These are phyloP conservation scores for Megacollybia marginata DNA, from an alignment of 768 basidiomycete genomes.

Conservation along the genomic window DNA sequence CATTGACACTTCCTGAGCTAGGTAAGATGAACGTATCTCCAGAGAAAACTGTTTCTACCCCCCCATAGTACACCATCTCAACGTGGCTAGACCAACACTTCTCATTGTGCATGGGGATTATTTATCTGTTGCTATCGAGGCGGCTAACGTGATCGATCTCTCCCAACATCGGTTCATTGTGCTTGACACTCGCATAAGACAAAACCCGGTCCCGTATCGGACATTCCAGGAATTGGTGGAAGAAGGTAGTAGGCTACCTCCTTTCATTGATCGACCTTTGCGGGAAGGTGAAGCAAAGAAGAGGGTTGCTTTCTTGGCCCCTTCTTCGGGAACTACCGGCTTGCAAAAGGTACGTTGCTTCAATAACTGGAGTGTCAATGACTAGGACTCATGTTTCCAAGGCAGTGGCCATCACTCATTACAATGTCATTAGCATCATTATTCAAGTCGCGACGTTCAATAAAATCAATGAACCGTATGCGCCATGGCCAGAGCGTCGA, in stretches of 20 bases:
- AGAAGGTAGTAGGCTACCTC: slow-evolving; percentile 16
- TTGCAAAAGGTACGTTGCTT: slow-evolving; percentile 30
- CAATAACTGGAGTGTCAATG: no score
- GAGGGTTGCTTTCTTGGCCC: slow-evolving; percentile 40
- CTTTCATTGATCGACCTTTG: slow-evolving; percentile 29
- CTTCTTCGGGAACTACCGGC: slow-evolving; percentile 48
- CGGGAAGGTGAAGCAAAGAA: slow-evolving; percentile 33
- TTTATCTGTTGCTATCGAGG: slow-evolving; percentile 20
- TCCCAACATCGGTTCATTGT: slow-evolving; percentile 21
- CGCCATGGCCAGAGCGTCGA: slow-evolving; percentile 27
- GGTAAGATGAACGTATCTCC: slow-evolving; percentile 1
- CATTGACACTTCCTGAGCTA: slow-evolving; percentile 11
- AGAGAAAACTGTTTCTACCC: background rate
- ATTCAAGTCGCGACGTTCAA: slow-evolving; percentile 30
- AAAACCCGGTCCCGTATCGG: slow-evolving; percentile 2
- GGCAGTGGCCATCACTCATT: slow-evolving; percentile 44
- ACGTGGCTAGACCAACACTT: slow-evolving; percentile 22
- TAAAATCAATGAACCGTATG: slow-evolving; percentile 21
- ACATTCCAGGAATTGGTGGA: slow-evolving; percentile 27
- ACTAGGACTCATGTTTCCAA: slow-evolving; percentile 5
- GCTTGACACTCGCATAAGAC: slow-evolving; percentile 13
- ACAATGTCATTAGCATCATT: slow-evolving; percentile 37
- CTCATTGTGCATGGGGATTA: slow-evolving; percentile 24
- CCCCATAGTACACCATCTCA: slow-evolving; percentile 26
- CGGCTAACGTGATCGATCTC: slow-evolving; percentile 13